These are phyloP conservation scores for Nicotiana undulata DNA, from an alignment of 257 asterid species.

Conservation along the genomic window DNA sequence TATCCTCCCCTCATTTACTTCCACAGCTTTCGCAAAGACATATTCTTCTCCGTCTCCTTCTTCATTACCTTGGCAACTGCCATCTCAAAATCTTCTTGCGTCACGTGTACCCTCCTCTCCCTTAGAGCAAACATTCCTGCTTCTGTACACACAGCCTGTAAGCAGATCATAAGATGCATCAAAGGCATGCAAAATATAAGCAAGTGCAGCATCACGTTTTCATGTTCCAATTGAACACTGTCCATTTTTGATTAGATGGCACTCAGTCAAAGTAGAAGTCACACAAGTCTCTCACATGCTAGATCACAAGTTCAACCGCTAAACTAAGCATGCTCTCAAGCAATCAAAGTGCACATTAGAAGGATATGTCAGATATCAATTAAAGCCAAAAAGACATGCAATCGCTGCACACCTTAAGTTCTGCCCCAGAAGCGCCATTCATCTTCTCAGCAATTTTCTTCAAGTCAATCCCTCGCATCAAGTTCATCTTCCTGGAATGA, in stretches of 20 bases:
- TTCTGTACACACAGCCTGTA: conserved; percentile 95
- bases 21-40: conserved; percentile 95
- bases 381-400: not conserved
- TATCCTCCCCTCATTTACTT: conserved; percentile 30
- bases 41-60: conserved; percentile 87
- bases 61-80: conserved; percentile 99
- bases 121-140: conserved; percentile 97
- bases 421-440: conserved; percentile 95
- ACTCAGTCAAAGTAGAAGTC: not conserved
- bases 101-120: conserved; percentile 93
- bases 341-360: not conserved
- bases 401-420: conserved; percentile 52
- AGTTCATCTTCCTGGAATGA: conserved; percentile 82
- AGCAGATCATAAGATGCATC: not conserved
- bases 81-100: conserved; percentile 97
- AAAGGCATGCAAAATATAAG: not conserved
- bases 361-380: not conserved
- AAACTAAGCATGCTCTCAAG: not conserved
- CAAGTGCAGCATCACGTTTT: not conserved
- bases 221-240: no score
- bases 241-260: no score
- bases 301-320: not conserved
- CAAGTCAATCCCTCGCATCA: conserved; percentile 84
- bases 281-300: not conserved
- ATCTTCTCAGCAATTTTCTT: conserved; percentile 89